These are phyloP conservation scores for Boletus reticulatus DNA, from an alignment of 768 basidiomycete species.

Conservation along the genomic window DNA sequence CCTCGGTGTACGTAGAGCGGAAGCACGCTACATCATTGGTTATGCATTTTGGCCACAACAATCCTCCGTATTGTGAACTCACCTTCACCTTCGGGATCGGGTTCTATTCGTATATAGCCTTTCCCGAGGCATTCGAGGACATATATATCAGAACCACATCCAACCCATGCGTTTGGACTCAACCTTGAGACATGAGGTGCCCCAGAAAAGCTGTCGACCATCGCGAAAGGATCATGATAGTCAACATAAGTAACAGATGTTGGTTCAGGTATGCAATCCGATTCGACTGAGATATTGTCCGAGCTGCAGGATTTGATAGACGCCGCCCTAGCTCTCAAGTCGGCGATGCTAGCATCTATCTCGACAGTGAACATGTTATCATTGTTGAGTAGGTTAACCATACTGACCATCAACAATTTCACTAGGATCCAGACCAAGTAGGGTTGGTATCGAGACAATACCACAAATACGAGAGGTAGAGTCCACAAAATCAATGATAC, in stretches of 20 bases:
- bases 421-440: slow-evolving; percentile 82
- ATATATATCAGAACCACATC: slow-evolving; percentile 67
- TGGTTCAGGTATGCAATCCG: slow-evolving; percentile 48
- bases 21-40: slow-evolving; percentile 33
- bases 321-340: slow-evolving; percentile 43
- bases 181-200: slow-evolving; percentile 52
- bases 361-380: not conserved
- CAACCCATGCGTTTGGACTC: slow-evolving; percentile 74
- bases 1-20: slow-evolving; percentile 53
- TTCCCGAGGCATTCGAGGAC: slow-evolving; percentile 73
- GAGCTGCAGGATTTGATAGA: slow-evolving; percentile 8
- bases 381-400: not conserved
- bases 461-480: slow-evolving; percentile 64
- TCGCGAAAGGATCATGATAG: slow-evolving; percentile 68
- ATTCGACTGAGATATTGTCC: not conserved
- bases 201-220: slow-evolving; percentile 49
- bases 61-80: not conserved
- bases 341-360: slow-evolving; percentile 51
- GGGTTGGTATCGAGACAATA: slow-evolving; percentile 72
- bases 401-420: slow-evolving; percentile 57
- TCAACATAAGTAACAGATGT: slow-evolving; percentile 71
- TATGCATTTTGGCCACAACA: slow-evolving; percentile 1
- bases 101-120: slow-evolving; percentile 66
- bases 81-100: slow-evolving; percentile 37
- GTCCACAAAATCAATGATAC: slow-evolving; percentile 90